These are phyloP conservation scores for Scheffersomyces spartinae DNA, from an alignment of 805 yeast genomes.

Conservation along the genomic window DNA sequence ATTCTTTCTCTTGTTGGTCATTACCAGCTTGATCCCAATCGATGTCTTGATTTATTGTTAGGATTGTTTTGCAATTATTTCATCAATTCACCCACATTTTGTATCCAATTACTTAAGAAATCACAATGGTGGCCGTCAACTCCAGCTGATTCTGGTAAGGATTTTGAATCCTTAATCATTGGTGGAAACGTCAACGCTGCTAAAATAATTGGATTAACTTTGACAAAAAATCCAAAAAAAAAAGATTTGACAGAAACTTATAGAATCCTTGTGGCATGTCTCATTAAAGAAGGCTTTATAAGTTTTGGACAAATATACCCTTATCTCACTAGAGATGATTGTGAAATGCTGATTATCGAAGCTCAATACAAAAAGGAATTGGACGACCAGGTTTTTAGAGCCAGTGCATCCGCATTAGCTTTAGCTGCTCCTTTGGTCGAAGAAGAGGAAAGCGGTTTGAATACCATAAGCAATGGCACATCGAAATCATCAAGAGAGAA, in stretches of 20 bases:
- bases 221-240: slow-evolving; percentile 14
- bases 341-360: slow-evolving; percentile 32
- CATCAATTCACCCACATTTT: slow-evolving; percentile 32
- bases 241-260: slow-evolving; percentile 30
- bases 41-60: slow-evolving; percentile 54
- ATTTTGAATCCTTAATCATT: slow-evolving; percentile 17
- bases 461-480: too few species aligned
- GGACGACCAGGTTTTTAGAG: slow-evolving; percentile 45
- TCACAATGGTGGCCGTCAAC: slow-evolving; percentile 61
- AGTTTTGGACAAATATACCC: slow-evolving; percentile 52
- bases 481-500: slow-evolving; percentile 3
- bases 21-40: slow-evolving; percentile 60
- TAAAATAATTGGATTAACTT: slow-evolving; percentile 38
- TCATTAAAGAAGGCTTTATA: slow-evolving; percentile 57
- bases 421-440: slow-evolving; percentile 74
- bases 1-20: slow-evolving; percentile 58
- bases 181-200: slow-evolving; percentile 53
- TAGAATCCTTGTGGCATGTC: slow-evolving; percentile 35
- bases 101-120: slow-evolving; percentile 35
- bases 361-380: slow-evolving; percentile 31
- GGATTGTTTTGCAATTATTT: slow-evolving; percentile 38
- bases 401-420: slow-evolving; percentile 71
- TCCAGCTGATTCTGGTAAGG: slow-evolving; percentile 17
- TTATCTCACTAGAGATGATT: slow-evolving; percentile 42
- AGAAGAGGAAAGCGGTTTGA: slow-evolving; percentile 59